Evolutionary conservation across 2,329 filamentous ascomycete genomes (phyloP), one percentile per base, ranked within the genome.

Genomic region (Graphilbum fragrans): DNA sequence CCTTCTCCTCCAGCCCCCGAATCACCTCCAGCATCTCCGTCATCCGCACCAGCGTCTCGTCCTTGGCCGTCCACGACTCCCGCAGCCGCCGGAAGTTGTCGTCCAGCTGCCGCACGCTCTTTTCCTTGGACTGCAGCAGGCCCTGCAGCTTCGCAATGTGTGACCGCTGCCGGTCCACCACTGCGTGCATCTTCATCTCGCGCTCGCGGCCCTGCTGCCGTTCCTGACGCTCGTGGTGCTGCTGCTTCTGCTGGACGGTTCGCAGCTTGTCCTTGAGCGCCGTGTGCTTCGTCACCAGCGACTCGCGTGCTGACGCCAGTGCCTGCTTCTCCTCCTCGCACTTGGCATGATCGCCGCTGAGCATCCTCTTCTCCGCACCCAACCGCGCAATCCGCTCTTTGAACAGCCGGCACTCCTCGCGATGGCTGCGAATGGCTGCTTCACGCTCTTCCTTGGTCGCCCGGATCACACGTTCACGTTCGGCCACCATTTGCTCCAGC

Each of bases 381-480:
- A 50, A 36, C 22, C 47, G 49, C 2, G 42, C 42, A 6, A 50
- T 41, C 39, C 39, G 47, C 41, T 50, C 49, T 35, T 43, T 43
- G 39, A 43, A 35, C 17, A 49, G 45, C 11, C 37, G 41, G 37
- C 44, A 44, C 34, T 37, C 47, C 35, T 50, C 47, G 12, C 49
- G 49, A 25, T 48, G 45, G 40, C 47, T 49, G 42, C 47, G 42
- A 14, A n/a, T 42, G 6, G 49, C 45, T 2, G 47, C 46, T 10
- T 42, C 43, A 17, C 43, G 35, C 41, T 50, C 47, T 35, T 48
- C 46, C 39, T 45, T 44, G 38, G 48, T 42, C 7, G 47, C 47
- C 38, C 38, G 37, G 42, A 51, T 50, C n/a, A 49, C 49, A 3
- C 43, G 43, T 34, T 51, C 49, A 10, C 49, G 49, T 42, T 50